phyloP scores from a whole-genome alignment of 192 early-diverging fungal species.

The Phycomyces blakesleeanus region DNA sequence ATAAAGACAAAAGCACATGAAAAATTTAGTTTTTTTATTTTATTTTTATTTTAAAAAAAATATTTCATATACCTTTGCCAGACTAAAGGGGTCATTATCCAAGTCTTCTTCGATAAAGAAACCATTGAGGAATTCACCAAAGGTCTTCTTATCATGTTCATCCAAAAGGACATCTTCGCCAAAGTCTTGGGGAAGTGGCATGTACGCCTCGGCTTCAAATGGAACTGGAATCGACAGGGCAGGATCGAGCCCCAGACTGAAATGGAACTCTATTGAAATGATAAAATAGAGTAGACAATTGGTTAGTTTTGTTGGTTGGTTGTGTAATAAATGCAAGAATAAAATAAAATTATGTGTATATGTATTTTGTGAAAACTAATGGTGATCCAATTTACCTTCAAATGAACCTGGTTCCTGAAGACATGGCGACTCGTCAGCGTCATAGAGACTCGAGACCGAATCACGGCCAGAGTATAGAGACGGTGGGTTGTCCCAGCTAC shows the following conservation, averaged over 20 bases:
- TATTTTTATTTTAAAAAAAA: too few species aligned
- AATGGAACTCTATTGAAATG: background rate
- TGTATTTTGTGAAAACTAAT: background rate
- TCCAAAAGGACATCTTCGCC: slow-evolving; percentile 2
- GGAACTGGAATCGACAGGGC: slow-evolving; percentile 18
- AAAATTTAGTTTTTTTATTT: too few species aligned
- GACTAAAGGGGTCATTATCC: too few species aligned
- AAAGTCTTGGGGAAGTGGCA: slow-evolving; percentile 2
- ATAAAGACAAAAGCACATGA: too few species aligned
- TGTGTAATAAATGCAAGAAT: too few species aligned
- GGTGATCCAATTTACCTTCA: slow-evolving; percentile 13
- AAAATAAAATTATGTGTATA: too few species aligned
- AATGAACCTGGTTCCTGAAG: slow-evolving; percentile 16
- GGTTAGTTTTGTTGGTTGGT: too few species aligned
- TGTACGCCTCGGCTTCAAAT: slow-evolving; percentile 11
- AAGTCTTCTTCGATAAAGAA: slow-evolving; percentile 19
- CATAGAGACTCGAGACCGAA: slow-evolving; percentile 5
- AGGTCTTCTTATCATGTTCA: slow-evolving; percentile 30
- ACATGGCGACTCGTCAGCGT: background rate
- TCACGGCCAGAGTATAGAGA: slow-evolving; percentile 21
- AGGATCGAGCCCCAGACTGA: slow-evolving; percentile 21
- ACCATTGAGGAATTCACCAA: slow-evolving; percentile 38
- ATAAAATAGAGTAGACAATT: too few species aligned
- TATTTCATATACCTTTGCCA: too few species aligned
- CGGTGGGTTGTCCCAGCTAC: slow-evolving; percentile 15